phyloP scores from a whole-genome alignment of 768 basidiomycete genomes.

The Kwoniella pini region DNA sequence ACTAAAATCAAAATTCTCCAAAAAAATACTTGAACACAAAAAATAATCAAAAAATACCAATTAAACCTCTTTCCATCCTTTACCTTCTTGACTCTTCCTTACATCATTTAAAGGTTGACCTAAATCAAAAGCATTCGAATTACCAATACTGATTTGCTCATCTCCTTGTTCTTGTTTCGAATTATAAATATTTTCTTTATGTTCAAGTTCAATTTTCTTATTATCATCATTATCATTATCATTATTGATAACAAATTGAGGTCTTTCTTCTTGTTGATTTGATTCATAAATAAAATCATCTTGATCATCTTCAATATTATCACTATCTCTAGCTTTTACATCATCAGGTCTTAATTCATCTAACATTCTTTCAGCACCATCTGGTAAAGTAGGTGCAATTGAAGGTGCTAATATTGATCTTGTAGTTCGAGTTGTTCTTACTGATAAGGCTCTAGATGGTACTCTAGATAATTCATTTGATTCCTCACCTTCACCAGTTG shows the following conservation, averaged over 20 bases:
- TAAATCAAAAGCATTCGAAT: background rate
- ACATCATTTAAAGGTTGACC: background rate
- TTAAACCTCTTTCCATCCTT: constrained; percentile 27
- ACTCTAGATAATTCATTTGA: constrained; percentile 8
- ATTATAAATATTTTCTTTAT: background rate
- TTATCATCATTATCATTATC: constrained; percentile 12
- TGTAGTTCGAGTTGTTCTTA: constrained; percentile 29
- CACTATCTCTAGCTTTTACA: constrained; percentile 38
- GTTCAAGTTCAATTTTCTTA: constrained; percentile 1
- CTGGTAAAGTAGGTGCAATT: constrained; percentile 52
- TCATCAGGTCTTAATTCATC: constrained; percentile 45
- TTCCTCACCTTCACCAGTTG: constrained; percentile 18
- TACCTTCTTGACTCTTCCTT: constrained; percentile 17
- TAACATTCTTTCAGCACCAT: constrained; percentile 54
- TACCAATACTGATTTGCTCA: background rate
- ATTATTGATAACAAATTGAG: constrained; percentile 43
- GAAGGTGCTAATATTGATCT: constrained; percentile 26
- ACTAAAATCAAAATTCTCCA: no score
- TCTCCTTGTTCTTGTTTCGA: background rate
- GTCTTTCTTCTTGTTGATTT: constrained; percentile 20
- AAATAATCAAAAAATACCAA: background rate
- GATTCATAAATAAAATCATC: background rate
- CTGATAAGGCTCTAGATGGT: constrained; percentile 39
- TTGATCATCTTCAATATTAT: constrained; percentile 28
- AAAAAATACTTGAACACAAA: no score